phyloP scores from a whole-genome alignment of 202 grass and related monocot genomes.

The Bolboschoenoplectus hybrid region DNA sequence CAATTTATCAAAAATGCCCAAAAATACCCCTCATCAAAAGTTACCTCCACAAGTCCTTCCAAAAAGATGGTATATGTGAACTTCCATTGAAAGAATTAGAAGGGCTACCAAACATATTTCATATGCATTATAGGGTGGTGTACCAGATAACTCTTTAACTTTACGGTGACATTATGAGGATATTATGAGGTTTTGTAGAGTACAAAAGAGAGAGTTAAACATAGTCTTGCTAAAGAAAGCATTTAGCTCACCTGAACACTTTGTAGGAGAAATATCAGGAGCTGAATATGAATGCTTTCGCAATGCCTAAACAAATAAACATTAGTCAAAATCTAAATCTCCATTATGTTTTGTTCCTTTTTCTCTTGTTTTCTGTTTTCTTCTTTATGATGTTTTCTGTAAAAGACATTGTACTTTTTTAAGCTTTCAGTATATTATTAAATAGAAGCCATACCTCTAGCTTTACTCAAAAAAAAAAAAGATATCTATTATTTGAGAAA shows the following conservation, averaged over 20 bases:
- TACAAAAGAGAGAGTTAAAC: constrained; percentile 17
- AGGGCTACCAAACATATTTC: not conserved
- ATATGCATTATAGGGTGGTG: not conserved
- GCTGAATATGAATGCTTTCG: constrained; percentile 34
- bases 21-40: not conserved
- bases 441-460: not conserved
- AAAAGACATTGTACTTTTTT: not conserved
- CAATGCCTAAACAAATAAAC: constrained; percentile 40
- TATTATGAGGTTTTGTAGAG: not conserved
- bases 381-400: not conserved
- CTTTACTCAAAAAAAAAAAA: not conserved
- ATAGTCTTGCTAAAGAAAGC: not conserved
- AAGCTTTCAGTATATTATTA: not conserved
- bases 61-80: not conserved
- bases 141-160: not conserved
- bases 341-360: not conserved
- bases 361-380: not conserved
- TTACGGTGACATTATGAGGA: not conserved
- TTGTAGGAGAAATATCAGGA: not conserved
- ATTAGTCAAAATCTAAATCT: not conserved
- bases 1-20: not conserved
- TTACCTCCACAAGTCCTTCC: not conserved
- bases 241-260: constrained; percentile 35
- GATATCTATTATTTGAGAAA: not conserved
- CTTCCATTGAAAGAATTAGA: not conserved